Evolutionary conservation across 2,329 filamentous ascomycete species (phyloP).

Genomic region (Zymoseptoria tritici): DNA sequence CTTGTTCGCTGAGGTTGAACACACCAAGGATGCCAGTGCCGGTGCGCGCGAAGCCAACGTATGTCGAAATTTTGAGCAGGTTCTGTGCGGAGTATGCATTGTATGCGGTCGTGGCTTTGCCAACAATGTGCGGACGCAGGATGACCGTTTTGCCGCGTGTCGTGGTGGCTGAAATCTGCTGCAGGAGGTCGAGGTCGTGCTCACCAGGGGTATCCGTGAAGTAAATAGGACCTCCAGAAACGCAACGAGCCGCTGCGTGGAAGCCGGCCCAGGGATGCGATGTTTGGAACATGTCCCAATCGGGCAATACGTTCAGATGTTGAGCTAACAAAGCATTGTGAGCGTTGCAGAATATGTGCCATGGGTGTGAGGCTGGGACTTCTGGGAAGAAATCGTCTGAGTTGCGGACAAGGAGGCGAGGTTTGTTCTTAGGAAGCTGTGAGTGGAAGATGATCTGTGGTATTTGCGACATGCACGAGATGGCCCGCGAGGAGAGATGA

Average conservation of each 20-base stretch:
- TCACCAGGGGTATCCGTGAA: slow-evolving; percentile 84
- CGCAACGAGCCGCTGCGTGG: slow-evolving; percentile 81
- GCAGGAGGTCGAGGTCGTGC: slow-evolving; percentile 67
- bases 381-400: slow-evolving; percentile 90
- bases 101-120: slow-evolving; percentile 67
- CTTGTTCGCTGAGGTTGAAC: slow-evolving; percentile 67
- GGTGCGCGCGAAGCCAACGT: slow-evolving; percentile 59
- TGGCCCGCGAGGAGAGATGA: slow-evolving; percentile 68
- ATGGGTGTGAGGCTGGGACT: slow-evolving; percentile 71
- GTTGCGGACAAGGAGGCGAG: slow-evolving; percentile 70
- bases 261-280: slow-evolving; percentile 65
- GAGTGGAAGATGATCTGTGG: slow-evolving; percentile 81
- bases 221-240: slow-evolving; percentile 87
- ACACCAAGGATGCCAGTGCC: slow-evolving; percentile 73
- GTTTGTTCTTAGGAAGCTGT: slow-evolving; percentile 69
- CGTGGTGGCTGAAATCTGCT: slow-evolving; percentile 72
- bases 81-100: slow-evolving; percentile 64
- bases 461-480: slow-evolving; percentile 91
- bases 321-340: slow-evolving; percentile 78
- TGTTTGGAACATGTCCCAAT: slow-evolving; percentile 73
- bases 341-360: slow-evolving; percentile 93
- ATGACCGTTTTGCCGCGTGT: slow-evolving; percentile 67
- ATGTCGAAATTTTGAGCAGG: slow-evolving; percentile 71
- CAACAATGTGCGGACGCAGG: slow-evolving; percentile 67
- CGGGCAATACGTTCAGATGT: slow-evolving; percentile 78